Base-by-base conservation (phyloP, 495 filamentous ascomycete genomes). In the Xylaria curta region DNA sequence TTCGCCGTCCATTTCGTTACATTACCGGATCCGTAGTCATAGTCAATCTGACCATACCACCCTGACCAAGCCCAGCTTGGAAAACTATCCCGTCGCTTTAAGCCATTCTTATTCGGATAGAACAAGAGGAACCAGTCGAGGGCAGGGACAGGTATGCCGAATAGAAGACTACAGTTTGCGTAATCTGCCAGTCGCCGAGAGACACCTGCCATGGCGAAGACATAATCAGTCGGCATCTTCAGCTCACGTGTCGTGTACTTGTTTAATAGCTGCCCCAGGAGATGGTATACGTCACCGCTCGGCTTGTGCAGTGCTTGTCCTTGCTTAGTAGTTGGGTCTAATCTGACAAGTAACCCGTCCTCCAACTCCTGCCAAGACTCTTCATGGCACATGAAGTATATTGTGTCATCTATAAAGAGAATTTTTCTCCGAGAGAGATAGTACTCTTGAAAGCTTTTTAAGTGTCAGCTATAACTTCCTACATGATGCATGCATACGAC, bases 381-480 rank as follows among this genome's bases (percentile, higher is more conserved):
- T 72, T 72, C 28, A 5, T 71, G 72, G 44, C 81, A 83, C 33
- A 76, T 42, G 62, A 74, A 83, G 31, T 75, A 78, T 1, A 80
- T 67, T 36, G 76, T 72, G 5, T 69, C 69, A 19, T 74, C 75
- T 2, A 76, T 77, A 62, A 83, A 81, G 28, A 79, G 62, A 8
- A 83, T 63, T 3, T 75, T 63, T 5, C 81, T 69, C 24, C 69
- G 70, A 21, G 81, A 82, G 8, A 82, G 65, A 5, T 81, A 61
- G 7, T 77, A 73, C 54, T 82, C 81, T 69, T 84, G 80, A 59
- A 79, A 82, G 6, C 73, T 74, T 9, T 62, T 38, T 31, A 24
- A 2, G 15, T 10, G 31, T 72, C 44, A 72, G 70, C n/a, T 13
- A 19, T 54, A 78, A 49, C 15, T 31, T 66, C 26, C 26, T 4